Conservation (phyloP, 495 filamentous ascomycete genomes). For the Daldinia concentrica region DNA sequence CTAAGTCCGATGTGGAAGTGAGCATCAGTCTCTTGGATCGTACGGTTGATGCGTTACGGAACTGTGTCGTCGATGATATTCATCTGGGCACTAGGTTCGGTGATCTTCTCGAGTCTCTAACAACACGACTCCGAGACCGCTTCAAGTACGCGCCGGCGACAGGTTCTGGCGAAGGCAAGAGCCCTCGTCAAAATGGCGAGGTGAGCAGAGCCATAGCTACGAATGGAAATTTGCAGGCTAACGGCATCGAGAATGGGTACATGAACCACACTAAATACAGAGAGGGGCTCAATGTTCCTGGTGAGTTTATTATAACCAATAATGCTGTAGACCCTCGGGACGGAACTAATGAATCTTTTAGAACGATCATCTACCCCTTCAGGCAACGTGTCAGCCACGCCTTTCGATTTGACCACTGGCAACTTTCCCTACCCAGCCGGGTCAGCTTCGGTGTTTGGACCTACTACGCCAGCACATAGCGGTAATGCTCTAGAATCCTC, state of each 20-base stretch:
- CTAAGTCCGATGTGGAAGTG: constrained; percentile 84
- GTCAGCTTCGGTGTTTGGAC: constrained; percentile 57
- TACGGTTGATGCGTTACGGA: constrained; percentile 80
- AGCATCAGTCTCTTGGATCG: constrained; percentile 83
- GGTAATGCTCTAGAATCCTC: constrained; percentile 45
- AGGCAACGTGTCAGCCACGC: constrained; percentile 65
- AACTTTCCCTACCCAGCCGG: constrained; percentile 59
- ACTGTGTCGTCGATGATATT: constrained; percentile 92
- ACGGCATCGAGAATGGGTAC: constrained; percentile 49
- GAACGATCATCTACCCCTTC: constrained; percentile 57
- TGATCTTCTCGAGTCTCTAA: constrained; percentile 86
- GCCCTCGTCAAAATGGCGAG: constrained; percentile 48
- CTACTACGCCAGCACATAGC: constrained; percentile 55
- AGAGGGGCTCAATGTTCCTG: constrained; percentile 43
- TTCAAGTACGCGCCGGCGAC: constrained; percentile 70
- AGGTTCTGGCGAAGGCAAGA: constrained; percentile 49
- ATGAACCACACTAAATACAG: constrained; percentile 42
- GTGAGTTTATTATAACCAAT: constrained; percentile 33
- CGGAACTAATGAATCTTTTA: constrained; percentile 20
- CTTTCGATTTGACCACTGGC: constrained; percentile 59
- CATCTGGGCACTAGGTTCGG: constrained; percentile 94
- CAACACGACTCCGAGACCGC: constrained; percentile 73
- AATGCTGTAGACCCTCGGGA: not conserved
- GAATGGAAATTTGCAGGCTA: constrained; percentile 43
- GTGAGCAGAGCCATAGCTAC: constrained; percentile 28